Evolutionary conservation across 1,284 basidiomycete genomes (phyloP).

Genomic region (Mycosarcoma maydis): DNA sequence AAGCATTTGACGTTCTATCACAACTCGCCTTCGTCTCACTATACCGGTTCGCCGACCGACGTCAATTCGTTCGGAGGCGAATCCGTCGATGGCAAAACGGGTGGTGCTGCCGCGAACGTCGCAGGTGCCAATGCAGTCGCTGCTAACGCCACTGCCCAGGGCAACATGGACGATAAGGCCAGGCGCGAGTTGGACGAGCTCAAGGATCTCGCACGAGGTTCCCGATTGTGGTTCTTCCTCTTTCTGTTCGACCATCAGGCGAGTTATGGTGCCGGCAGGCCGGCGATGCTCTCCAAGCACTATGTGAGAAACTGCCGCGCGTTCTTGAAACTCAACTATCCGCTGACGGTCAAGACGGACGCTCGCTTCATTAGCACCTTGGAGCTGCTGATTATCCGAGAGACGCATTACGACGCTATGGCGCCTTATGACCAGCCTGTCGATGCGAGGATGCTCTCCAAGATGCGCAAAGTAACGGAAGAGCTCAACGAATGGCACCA

Average conservation of each 20-base stretch:
- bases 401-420: conserved; percentile 85
- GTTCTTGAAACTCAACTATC: conserved; percentile 80
- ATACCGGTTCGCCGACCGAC: conserved; percentile 36
- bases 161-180: conserved; percentile 16
- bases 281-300: conserved; percentile 81
- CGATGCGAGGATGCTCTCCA: conserved; percentile 81
- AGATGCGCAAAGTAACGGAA: conserved; percentile 83
- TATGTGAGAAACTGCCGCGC: conserved; percentile 86
- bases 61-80: conserved; percentile 27
- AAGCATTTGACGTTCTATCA: conserved; percentile 43
- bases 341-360: conserved; percentile 84
- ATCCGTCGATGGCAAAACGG: conserved; percentile 22
- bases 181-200: conserved; percentile 36
- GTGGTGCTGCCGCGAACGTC: conserved; percentile 6
- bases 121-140: conserved; percentile 23
- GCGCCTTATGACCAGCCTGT: conserved; percentile 85
- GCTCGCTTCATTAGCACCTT: conserved; percentile 85
- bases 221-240: conserved; percentile 90
- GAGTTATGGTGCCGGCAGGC: conserved; percentile 89
- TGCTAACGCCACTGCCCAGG: conserved; percentile 14
- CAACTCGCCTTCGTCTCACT: conserved; percentile 73
- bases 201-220: conserved; percentile 63
- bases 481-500: conserved; percentile 88
- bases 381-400: conserved; percentile 84
- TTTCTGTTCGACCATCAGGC: conserved; percentile 86